phyloP scores from a whole-genome alignment of 73 alveolate species.

The Paramecium bursaria region DNA sequence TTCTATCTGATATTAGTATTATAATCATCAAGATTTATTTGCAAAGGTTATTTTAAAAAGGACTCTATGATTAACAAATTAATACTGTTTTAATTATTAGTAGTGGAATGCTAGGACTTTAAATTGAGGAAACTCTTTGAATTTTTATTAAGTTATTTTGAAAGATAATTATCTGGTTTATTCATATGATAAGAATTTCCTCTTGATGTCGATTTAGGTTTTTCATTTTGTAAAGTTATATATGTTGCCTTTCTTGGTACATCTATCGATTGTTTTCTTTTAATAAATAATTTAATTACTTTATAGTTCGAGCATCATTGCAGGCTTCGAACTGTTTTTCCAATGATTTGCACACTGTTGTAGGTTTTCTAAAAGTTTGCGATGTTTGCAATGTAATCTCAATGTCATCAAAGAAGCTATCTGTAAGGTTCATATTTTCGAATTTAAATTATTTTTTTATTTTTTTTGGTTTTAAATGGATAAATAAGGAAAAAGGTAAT shows the following conservation, averaged over 20 bases:
- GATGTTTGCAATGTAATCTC: neutral
- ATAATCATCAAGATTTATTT: slow-evolving; percentile 38
- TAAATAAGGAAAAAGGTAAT: neutral
- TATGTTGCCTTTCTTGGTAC: too few species aligned
- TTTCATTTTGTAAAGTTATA: slow-evolving; percentile 12
- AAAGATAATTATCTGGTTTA: neutral
- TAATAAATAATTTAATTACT: neutral
- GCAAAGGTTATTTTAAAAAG: neutral
- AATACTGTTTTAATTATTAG: neutral
- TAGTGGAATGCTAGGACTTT: neutral
- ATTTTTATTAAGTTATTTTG: neutral
- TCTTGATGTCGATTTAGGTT: neutral
- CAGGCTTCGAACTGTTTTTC: slow-evolving; percentile 29
- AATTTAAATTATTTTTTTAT: slow-evolving; percentile 37
- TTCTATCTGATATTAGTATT: slow-evolving; percentile 20
- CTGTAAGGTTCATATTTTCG: slow-evolving; percentile 10
- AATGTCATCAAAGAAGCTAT: slow-evolving; percentile 55
- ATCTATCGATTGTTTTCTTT: slow-evolving; percentile 16
- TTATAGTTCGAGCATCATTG: slow-evolving; percentile 17
- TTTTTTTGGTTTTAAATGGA: slow-evolving; percentile 32
- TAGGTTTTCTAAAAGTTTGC: slow-evolving; percentile 18
- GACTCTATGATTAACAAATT: neutral
- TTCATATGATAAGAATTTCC: neutral
- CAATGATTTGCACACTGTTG: slow-evolving; percentile 43
- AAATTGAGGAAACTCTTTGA: neutral